Conservation (phyloP, 2,329 filamentous ascomycete species). For the Botrytis medusae region DNA sequence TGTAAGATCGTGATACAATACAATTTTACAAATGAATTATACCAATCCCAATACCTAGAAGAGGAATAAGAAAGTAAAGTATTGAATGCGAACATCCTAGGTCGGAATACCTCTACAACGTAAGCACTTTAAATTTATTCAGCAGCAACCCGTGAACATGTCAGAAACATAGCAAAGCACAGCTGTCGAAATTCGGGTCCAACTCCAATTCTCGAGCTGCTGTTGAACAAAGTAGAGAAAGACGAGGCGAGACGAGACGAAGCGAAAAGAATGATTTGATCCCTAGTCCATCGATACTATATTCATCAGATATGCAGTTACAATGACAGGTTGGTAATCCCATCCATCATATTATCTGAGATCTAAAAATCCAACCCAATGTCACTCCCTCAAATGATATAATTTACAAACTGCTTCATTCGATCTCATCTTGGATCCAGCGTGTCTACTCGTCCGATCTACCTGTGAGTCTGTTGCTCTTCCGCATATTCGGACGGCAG, state of each 20-base stretch:
- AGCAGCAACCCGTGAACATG: neutral
- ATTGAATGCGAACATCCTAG: neutral
- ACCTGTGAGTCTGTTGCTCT: neutral
- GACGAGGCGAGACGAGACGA: constrained; percentile 1
- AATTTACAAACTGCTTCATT: neutral
- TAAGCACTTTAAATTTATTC: constrained; percentile 15
- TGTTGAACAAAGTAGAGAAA: neutral
- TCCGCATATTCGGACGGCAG: constrained; percentile 3
- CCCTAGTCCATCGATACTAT: neutral
- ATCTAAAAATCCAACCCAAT: neutral
- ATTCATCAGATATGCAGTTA: neutral
- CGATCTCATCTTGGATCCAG: constrained; percentile 11
- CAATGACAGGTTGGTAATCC: neutral
- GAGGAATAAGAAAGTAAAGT: neutral
- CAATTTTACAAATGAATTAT: neutral
- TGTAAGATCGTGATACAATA: neutral
- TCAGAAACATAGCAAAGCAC: constrained; percentile 2
- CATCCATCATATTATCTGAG: neutral
- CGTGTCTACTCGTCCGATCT: neutral
- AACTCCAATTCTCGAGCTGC: neutral
- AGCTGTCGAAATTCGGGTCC: neutral
- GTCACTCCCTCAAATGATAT: neutral
- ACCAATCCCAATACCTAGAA: neutral
- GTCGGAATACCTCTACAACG: neutral
- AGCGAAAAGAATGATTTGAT: neutral